phyloP scores from a whole-genome alignment of 2,329 filamentous ascomycete species.

The Dactylellina leptospora region DNA sequence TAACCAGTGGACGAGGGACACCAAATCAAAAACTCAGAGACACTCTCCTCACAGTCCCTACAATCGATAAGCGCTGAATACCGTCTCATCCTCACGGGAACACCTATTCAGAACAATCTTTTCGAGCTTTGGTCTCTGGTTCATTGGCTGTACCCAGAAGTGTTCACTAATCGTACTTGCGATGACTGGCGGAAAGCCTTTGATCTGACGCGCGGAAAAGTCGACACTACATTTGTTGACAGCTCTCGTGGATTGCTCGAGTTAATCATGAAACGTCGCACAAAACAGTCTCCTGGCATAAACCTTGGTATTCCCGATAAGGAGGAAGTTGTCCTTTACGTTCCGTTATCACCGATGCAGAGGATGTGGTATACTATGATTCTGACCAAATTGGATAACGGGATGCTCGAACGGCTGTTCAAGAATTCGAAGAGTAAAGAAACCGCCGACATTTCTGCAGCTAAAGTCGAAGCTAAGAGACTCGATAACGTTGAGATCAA shows the following conservation, averaged over 20 bases:
- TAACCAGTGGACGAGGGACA: conserved; percentile 94
- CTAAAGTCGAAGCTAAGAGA: conserved; percentile 58
- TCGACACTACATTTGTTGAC: conserved; percentile 66
- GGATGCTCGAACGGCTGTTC: conserved; percentile 66
- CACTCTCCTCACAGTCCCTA: conserved; percentile 80
- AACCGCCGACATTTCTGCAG: conserved; percentile 57
- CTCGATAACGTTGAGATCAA: conserved; percentile 60
- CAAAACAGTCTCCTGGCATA: conserved; percentile 67
- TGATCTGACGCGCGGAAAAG: conserved; percentile 66
- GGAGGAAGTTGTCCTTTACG: conserved; percentile 67
- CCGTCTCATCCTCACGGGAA: conserved; percentile 86
- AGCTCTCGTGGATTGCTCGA: conserved; percentile 66
- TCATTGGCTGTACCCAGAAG: conserved; percentile 84
- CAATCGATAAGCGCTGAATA: conserved; percentile 80
- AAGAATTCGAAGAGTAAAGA: conserved; percentile 62
- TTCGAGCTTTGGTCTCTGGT: conserved; percentile 89
- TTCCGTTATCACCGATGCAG: conserved; percentile 69
- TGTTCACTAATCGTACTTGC: conserved; percentile 66
- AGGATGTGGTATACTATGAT: conserved; percentile 68
- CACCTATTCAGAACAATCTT: conserved; percentile 92
- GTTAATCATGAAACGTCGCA: conserved; percentile 68
- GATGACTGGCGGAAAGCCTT: conserved; percentile 68
- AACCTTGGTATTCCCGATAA: conserved; percentile 68
- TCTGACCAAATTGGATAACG: conserved; percentile 66
- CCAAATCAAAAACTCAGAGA: conserved; percentile 86